Conservation (phyloP, 257 asterid genomes). For the Verbena officinalis region DNA sequence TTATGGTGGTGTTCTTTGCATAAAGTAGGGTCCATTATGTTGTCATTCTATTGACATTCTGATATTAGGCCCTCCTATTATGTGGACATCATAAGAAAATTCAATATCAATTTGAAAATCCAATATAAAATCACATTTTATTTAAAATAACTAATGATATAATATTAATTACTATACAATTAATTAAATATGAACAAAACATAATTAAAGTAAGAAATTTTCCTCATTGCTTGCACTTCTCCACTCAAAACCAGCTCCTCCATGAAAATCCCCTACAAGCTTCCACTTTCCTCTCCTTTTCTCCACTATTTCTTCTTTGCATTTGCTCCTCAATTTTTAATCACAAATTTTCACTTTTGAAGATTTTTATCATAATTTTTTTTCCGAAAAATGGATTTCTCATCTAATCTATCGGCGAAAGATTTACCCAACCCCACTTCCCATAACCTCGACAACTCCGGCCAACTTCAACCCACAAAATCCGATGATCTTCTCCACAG, state of each 20-base stretch:
- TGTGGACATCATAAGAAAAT: slow-evolving; percentile 14
- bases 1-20: slow-evolving; percentile 4
- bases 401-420: slow-evolving; percentile 25
- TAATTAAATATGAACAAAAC: too few relatives aligned
- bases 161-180: too few relatives aligned
- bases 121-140: too few relatives aligned
- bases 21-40: slow-evolving; percentile 23
- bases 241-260: slow-evolving; percentile 28
- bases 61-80: background rate
- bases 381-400: slow-evolving; percentile 44
- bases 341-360: slow-evolving; percentile 3
- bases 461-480: too few relatives aligned
- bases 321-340: background rate
- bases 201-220: too few relatives aligned
- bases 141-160: too few relatives aligned
- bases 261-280: slow-evolving; percentile 14
- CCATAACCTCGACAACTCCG: slow-evolving; percentile 20
- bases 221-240: background rate
- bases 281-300: background rate
- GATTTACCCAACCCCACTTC: background rate
- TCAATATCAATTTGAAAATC: too few relatives aligned
- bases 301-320: slow-evolving; percentile 12
- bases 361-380: too few relatives aligned
- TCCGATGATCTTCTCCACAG: slow-evolving; percentile 22
- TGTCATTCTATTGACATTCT: slow-evolving; percentile 44